These are phyloP conservation scores for Fusarium sp. DNA, from an alignment of 2,329 filamentous ascomycete genomes.

Conservation along the genomic window DNA sequence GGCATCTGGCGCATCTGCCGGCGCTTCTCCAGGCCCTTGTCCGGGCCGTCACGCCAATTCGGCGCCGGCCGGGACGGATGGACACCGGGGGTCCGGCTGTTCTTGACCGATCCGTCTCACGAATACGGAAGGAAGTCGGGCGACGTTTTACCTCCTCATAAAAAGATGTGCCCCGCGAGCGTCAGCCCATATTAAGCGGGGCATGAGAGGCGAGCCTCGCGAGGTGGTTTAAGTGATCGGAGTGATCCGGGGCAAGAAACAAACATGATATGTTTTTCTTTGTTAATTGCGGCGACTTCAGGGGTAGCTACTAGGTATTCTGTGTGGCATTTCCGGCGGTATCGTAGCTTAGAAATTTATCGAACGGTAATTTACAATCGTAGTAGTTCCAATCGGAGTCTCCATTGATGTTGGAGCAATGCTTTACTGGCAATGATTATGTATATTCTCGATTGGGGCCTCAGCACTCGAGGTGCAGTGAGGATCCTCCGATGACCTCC, in stretches of 20 bases:
- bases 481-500: background rate
- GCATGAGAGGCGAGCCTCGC: slow-evolving; percentile 2
- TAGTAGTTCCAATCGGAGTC: too few relatives aligned
- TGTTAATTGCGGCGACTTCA: slow-evolving; percentile 4
- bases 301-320: background rate
- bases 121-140: slow-evolving; percentile 39
- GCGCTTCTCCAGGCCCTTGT: slow-evolving; percentile 6
- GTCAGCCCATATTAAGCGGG: slow-evolving; percentile 45
- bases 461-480: background rate
- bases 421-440: background rate
- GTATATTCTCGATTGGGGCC: background rate
- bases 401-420: background rate
- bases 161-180: slow-evolving; percentile 14
- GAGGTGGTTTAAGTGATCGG: slow-evolving; percentile 38
- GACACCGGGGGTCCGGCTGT: background rate
- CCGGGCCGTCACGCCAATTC: slow-evolving; percentile 15
- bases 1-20: background rate
- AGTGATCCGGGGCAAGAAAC: slow-evolving; percentile 36
- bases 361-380: background rate
- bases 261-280: slow-evolving; percentile 25
- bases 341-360: background rate
- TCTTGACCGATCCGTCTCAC: slow-evolving; percentile 22
- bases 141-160: slow-evolving; percentile 3
- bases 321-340: slow-evolving; percentile 6
- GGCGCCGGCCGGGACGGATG: slow-evolving; percentile 27